Conservation (phyloP, 345 rosid species). For the Salix brachista region DNA sequence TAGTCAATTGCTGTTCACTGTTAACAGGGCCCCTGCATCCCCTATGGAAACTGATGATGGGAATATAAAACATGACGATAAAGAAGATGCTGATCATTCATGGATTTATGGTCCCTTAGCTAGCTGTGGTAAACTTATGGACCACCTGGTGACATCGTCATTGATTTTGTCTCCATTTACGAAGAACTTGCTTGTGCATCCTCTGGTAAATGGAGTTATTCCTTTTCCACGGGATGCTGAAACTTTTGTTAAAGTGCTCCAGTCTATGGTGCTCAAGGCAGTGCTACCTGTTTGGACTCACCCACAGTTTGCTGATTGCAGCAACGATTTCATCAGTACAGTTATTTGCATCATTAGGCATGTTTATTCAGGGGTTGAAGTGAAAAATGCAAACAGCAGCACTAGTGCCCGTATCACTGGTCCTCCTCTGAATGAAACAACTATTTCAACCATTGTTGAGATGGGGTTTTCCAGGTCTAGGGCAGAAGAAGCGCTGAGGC, state of each 20-base stretch:
- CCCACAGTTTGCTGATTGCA: conserved; percentile 77
- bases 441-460: conserved; percentile 87
- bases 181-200: conserved; percentile 76
- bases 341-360: conserved; percentile 79
- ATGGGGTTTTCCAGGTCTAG: conserved; percentile 94
- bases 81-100: conserved; percentile 60
- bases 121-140: conserved; percentile 89
- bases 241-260: conserved; percentile 84
- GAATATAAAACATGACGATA: conserved; percentile 56
- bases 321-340: conserved; percentile 66
- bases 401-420: conserved; percentile 60
- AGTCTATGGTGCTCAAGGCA: conserved; percentile 87
- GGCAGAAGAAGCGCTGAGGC: conserved; percentile 96
- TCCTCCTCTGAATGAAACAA: conserved; percentile 84
- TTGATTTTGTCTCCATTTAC: conserved; percentile 80
- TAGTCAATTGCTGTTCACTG: conserved; percentile 69
- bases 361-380: conserved; percentile 88
- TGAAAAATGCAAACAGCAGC: conserved; percentile 56
- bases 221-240: conserved; percentile 84
- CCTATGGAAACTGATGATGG: conserved; percentile 90
- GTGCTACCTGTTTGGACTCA: conserved; percentile 90
- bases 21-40: conserved; percentile 66
- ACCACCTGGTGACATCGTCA: conserved; percentile 88
- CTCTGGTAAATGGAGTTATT: conserved; percentile 54
- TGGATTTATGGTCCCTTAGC: conserved; percentile 96